Percentiles rank a stretch among this genome's conserved stretches.
Conservation (phyloP, 164 flowering plant genomes). For the Santalum album region DNA sequence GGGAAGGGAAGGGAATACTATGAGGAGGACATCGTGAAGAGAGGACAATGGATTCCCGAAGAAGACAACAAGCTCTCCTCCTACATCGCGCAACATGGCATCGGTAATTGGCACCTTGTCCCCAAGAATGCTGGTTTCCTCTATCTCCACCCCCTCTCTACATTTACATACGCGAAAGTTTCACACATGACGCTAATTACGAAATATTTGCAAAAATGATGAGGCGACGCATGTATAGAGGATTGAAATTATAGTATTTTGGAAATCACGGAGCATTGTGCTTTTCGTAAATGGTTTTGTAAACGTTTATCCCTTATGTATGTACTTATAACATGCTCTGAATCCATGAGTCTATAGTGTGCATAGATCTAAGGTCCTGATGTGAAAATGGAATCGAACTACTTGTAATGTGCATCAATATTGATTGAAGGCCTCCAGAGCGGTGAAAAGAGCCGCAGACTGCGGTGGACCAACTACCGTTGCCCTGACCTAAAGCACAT, state of each 20-base stretch:
- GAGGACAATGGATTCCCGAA: conserved; percentile 98
- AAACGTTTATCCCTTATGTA: too few relatives aligned
- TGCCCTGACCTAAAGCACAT: conserved; percentile 93
- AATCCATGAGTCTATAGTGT: neutral
- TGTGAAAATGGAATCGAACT: too few relatives aligned
- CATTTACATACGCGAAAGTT: neutral
- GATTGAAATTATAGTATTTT: too few relatives aligned
- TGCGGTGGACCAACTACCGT: conserved; percentile 94
- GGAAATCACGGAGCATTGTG: too few relatives aligned
- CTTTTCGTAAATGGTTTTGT: too few relatives aligned
- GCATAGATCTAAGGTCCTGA: too few relatives aligned
- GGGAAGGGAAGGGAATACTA: conserved; percentile 18
- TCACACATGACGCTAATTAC: too few relatives aligned
- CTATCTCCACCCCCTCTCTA: conserved; percentile 2
- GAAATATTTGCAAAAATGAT: too few relatives aligned
- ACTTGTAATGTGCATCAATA: neutral
- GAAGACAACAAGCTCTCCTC: conserved; percentile 93
- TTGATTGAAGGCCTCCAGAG: conserved; percentile 64
- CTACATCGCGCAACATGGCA: conserved; percentile 90
- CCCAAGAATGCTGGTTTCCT: conserved; percentile 85
- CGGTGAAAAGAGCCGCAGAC: conserved; percentile 94
- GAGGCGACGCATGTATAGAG: too few relatives aligned
- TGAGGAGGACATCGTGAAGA: conserved; percentile 96
- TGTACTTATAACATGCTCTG: too few relatives aligned
- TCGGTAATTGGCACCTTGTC: conserved; percentile 95